Conservation (phyloP, 495 filamentous ascomycete genomes). For the Viridothelium virens region DNA sequence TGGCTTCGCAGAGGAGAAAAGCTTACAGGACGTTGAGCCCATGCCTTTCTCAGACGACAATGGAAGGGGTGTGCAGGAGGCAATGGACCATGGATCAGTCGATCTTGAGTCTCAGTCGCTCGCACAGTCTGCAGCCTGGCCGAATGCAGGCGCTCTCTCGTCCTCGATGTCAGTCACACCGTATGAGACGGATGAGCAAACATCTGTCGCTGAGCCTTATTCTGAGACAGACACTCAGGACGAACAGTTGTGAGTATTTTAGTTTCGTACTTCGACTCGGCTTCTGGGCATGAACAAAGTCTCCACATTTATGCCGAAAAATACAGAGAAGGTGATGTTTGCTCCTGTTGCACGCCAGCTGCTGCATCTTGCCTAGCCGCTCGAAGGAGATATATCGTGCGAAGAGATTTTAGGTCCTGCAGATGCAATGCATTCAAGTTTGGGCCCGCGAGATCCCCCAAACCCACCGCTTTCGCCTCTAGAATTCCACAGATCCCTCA, state of each 20-base stretch:
- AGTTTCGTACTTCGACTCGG: no score
- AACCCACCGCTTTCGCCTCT: no score
- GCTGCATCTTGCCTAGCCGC: no score
- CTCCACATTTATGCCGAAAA: no score
- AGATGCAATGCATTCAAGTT: no score
- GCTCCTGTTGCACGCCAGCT: no score
- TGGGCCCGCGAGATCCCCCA: no score
- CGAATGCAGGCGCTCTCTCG: not conserved
- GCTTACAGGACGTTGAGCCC: not conserved
- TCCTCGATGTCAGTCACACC: not conserved
- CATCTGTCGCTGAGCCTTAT: not conserved
- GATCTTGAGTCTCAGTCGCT: not conserved
- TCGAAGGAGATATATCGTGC: no score
- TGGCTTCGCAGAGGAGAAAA: constrained; percentile 56
- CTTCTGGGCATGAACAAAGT: no score
- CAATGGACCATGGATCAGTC: not conserved
- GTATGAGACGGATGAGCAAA: constrained; percentile 4
- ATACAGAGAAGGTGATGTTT: no score
- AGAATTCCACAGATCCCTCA: no score
- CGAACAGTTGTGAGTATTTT: not conserved
- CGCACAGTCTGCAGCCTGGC: not conserved
- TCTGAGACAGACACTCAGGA: not conserved
- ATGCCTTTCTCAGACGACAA: not conserved
- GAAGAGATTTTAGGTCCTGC: no score
- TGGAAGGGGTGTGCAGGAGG: not conserved